A percentile compares a stretch with the other conserved stretches of the same genome.
Evolutionary conservation across 345 rosid genomes (phyloP).

Genomic region (Geranium rotundifolium): DNA sequence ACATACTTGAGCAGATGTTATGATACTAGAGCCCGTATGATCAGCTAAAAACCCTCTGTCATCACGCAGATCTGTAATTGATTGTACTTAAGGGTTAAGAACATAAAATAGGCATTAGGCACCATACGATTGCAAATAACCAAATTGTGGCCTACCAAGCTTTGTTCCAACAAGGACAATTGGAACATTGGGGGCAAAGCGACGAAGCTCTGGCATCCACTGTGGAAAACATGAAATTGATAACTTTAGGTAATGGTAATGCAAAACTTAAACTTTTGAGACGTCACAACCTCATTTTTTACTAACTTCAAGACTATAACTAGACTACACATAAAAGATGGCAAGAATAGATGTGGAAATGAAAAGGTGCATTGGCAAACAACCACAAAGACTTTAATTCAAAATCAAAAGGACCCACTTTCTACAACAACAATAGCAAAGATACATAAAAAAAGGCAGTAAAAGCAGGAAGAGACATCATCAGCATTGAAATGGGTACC

Average conservation of each 20-base stretch:
- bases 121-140: not conserved
- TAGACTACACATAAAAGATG: not conserved
- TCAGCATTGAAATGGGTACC: conserved; percentile 30
- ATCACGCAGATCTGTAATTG: conserved; percentile 65
- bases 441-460: conserved; percentile 13
- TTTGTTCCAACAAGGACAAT: conserved; percentile 95
- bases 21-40: conserved; percentile 52
- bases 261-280: not conserved
- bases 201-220: conserved; percentile 99
- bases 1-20: conserved; percentile 66
- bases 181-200: conserved; percentile 93
- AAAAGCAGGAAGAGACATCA: not conserved
- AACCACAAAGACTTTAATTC: conserved; percentile 9
- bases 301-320: not conserved
- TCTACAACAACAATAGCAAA: conserved; percentile 6
- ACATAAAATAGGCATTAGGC: not conserved
- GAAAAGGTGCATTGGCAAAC: conserved; percentile 6
- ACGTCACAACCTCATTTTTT: not conserved
- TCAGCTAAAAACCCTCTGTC: conserved; percentile 58
- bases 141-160: conserved; percentile 39
- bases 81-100: not conserved
- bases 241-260: conserved; percentile 6
- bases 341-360: not conserved
- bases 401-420: conserved; percentile 9
- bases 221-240: conserved; percentile 20